Base-by-base conservation (phyloP, 805 yeast genomes). In the Wickerhamiella brachini region DNA sequence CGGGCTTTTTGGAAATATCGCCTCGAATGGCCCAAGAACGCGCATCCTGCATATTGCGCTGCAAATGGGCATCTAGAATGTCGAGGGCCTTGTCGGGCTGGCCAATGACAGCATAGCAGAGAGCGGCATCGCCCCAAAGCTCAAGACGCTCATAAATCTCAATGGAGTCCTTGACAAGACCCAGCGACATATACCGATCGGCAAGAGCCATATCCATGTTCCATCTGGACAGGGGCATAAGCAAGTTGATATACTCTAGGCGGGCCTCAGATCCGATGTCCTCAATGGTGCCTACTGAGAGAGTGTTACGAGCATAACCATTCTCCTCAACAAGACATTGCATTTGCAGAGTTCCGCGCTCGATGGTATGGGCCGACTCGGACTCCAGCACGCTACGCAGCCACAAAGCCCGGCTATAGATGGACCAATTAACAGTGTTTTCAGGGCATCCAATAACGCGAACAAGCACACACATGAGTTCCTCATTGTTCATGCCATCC, bases 281-380 rank as follows among this genome's bases (percentile, higher is more conserved):
- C 2, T 42, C 18, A 20, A 17, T n/a, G 5, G 44, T 7, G 12
- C 39, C 51, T 2, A n/a, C 39, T 13, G 21, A 37, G 22, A 12
- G n/a, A 8, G 9, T 2, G 13, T 31, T 12, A 15, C 45, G 22
- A 8, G 21, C 49, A 50, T 73, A 71, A 2, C 90, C 95, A 23
- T 87, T 71, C 64, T 89, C 96, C 62, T 88, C 95, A 24, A 89
- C 93, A 44, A 93, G 70, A 2, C 95, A 81, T 50, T 89, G 90
- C 82, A 93, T 81, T 67, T 93, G 98, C 49, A 93, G 71, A 4
- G 89, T 80, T 48, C 97, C 97, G 64, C 98, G 76, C 68, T 93
- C 97, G 22, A 90, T 82, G 1, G 97, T 90, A 62, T 84, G 81
- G 1, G 95, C 79, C 57, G 80, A 81, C 48, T 75, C 73, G 0